Conservation (phyloP, 345 rosid species). For the Sonneratia caseolaris region DNA sequence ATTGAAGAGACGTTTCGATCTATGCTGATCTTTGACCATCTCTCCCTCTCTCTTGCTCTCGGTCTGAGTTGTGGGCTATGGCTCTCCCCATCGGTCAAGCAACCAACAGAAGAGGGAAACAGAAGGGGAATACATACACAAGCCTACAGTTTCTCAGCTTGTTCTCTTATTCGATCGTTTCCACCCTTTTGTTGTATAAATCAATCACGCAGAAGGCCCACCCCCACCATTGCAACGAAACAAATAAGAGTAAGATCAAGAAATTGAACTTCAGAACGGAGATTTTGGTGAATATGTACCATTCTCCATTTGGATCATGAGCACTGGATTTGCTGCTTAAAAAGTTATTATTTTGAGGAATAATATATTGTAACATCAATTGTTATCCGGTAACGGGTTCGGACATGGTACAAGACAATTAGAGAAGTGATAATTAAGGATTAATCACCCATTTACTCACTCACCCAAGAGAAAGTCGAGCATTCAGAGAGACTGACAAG, state of each 20-base stretch:
- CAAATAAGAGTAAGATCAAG: too few species aligned
- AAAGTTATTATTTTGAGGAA: too few species aligned
- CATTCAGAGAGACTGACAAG: neutral
- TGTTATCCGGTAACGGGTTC: too few species aligned
- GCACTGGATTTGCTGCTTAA: too few species aligned
- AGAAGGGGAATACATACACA: neutral
- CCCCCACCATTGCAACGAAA: neutral
- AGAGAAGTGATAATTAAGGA: too few species aligned
- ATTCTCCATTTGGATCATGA: too few species aligned
- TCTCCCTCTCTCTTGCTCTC: conserved; percentile 9
- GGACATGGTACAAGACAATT: too few species aligned
- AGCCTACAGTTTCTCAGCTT: conserved; percentile 1
- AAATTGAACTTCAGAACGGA: too few species aligned
- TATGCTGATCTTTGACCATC: conserved; percentile 28
- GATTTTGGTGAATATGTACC: too few species aligned
- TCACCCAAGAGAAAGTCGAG: neutral
- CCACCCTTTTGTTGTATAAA: neutral
- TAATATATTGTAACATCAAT: too few species aligned
- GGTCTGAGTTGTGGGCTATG: conserved; percentile 3
- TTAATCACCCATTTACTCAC: neutral
- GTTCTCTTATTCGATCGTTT: neutral
- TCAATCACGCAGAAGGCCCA: neutral
- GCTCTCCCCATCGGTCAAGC: neutral
- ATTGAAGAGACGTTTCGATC: conserved; percentile 42
- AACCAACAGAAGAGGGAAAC: neutral